These are phyloP conservation scores for Lodderomyces jiufengensis DNA, from an alignment of 1,139 yeast genomes.

Conservation along the genomic window DNA sequence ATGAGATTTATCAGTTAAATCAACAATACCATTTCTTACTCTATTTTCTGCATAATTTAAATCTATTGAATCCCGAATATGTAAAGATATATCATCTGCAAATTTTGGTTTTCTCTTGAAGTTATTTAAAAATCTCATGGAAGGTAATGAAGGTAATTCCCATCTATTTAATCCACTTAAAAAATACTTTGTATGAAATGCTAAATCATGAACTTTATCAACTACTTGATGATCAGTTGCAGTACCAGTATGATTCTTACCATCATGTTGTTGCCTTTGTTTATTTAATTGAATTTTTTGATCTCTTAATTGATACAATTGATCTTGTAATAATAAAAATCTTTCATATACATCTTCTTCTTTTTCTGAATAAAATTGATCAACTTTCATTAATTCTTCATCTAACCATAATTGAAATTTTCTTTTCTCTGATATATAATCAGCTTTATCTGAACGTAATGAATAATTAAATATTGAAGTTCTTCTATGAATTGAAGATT, in stretches of 20 bases:
- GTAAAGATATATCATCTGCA: constrained; percentile 16
- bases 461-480: constrained; percentile 22
- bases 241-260: constrained; percentile 3
- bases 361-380: constrained; percentile 53
- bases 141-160: constrained; percentile 60
- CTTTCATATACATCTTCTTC: constrained; percentile 62
- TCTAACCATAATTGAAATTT: constrained; percentile 64
- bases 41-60: constrained; percentile 38
- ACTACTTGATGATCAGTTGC: constrained; percentile 12
- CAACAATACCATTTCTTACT: constrained; percentile 35
- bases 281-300: constrained; percentile 34
- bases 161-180: constrained; percentile 36
- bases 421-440: constrained; percentile 27
- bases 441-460: constrained; percentile 18
- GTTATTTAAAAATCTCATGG: constrained; percentile 39
- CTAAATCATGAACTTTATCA: constrained; percentile 28
- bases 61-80: constrained; percentile 17
- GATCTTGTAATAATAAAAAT: constrained; percentile 62
- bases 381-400: constrained; percentile 54
- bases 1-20: constrained; percentile 12
- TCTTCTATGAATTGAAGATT: constrained; percentile 5
- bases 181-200: constrained; percentile 31
- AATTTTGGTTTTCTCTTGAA: constrained; percentile 8
- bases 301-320: constrained; percentile 57
- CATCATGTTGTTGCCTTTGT: constrained; percentile 14